A percentile compares a stretch with the other conserved stretches of the same genome.
Conservation (phyloP, 2,329 filamentous ascomycete genomes). For the Colletotrichum shisoi region DNA sequence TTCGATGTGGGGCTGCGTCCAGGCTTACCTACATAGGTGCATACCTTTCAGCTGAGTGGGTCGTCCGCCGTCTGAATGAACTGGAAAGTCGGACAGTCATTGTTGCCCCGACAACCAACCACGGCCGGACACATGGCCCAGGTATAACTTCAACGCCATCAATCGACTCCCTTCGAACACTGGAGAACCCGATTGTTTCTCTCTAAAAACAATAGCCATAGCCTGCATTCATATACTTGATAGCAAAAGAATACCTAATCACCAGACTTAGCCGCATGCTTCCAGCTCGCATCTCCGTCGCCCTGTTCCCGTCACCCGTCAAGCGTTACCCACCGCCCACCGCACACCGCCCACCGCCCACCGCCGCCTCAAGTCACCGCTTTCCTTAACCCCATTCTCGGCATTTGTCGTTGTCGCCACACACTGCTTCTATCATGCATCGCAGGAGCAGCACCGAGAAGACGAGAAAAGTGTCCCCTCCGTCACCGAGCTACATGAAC, state of each 20-base stretch:
- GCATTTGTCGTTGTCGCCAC: background rate
- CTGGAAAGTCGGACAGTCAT: slow-evolving; percentile 16
- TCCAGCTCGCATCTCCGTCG: slow-evolving; percentile 2
- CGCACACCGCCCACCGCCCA: background rate
- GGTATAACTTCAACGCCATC: slow-evolving; percentile 33
- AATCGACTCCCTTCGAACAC: background rate
- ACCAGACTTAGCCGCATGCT: slow-evolving; percentile 22
- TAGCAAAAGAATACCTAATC: slow-evolving; percentile 15
- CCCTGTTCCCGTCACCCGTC: background rate
- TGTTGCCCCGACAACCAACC: slow-evolving; percentile 38
- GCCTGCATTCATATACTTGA: slow-evolving; percentile 22
- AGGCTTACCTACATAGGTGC: too few species aligned
- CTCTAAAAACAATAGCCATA: slow-evolving; percentile 7
- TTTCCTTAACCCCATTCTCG: background rate
- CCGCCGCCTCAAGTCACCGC: slow-evolving; percentile 2
- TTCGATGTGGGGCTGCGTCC: slow-evolving; percentile 3
- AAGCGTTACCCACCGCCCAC: background rate
- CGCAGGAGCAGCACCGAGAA: slow-evolving; percentile 48
- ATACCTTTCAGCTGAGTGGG: too few species aligned
- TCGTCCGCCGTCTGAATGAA: background rate
- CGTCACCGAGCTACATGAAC: slow-evolving; percentile 70
- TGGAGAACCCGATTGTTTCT: background rate
- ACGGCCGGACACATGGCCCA: slow-evolving; percentile 32
- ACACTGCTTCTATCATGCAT: slow-evolving; percentile 23
- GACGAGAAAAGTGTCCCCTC: slow-evolving; percentile 65